These are phyloP conservation scores for Flaveria sonorensis DNA, from an alignment of 129 eudicot genomes.

Conservation along the genomic window DNA sequence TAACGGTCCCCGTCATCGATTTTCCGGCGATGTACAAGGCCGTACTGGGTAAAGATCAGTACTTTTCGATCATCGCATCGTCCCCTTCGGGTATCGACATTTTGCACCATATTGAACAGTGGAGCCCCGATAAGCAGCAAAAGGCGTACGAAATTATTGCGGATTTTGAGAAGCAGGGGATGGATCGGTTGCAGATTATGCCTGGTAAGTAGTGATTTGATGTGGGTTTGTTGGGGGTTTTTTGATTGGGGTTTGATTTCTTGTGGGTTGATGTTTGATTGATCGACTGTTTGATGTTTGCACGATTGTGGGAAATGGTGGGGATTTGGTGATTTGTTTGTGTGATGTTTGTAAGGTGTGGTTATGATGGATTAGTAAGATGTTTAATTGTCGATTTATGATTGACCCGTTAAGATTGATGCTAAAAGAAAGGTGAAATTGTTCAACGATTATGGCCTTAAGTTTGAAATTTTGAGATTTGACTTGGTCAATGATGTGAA, in stretches of 20 bases:
- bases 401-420: neutral
- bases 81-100: conserved; percentile 82
- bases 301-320: too few species aligned
- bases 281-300: too few species aligned
- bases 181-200: conserved; percentile 85
- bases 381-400: too few species aligned
- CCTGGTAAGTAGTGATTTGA: conserved; percentile 52
- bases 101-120: conserved; percentile 67
- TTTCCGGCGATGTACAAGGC: conserved; percentile 91
- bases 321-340: neutral
- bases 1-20: conserved; percentile 90
- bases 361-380: too few species aligned
- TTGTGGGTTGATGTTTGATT: too few species aligned
- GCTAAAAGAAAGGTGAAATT: too few species aligned
- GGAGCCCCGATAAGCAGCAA: conserved; percentile 61
- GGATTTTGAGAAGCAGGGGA: conserved; percentile 72
- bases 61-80: conserved; percentile 39
- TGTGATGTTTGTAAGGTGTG: too few species aligned
- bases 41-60: conserved; percentile 74
- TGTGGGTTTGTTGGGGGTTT: neutral
- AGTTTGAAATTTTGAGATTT: neutral
- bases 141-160: conserved; percentile 72
- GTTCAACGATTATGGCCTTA: neutral
- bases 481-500: neutral
- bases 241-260: neutral